Conservation (phyloP, 1,284 basidiomycete species). For the Pascua sp. region DNA sequence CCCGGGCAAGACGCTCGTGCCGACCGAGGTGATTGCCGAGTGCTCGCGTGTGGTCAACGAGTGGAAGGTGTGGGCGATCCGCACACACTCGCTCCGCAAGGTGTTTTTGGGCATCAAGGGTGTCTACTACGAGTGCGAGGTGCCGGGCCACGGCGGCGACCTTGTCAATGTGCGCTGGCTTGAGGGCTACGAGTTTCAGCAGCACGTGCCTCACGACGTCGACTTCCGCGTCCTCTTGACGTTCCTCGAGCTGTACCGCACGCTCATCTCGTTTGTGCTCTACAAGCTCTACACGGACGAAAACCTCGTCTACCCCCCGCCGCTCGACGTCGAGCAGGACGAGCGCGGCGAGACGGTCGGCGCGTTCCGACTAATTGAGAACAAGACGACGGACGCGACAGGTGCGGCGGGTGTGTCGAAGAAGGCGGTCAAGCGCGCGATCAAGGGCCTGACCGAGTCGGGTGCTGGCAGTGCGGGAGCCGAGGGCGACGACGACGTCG, state of each 20-base stretch:
- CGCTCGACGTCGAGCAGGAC: constrained; percentile 77
- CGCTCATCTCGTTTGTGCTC: constrained; percentile 88
- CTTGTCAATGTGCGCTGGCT: constrained; percentile 80
- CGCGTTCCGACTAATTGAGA: constrained; percentile 75
- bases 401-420: constrained; percentile 36
- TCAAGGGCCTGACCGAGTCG: constrained; percentile 50
- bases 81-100: constrained; percentile 78
- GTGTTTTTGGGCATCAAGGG: constrained; percentile 98
- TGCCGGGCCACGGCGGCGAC: constrained; percentile 69
- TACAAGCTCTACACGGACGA: constrained; percentile 97
- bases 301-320: constrained; percentile 91
- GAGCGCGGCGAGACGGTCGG: constrained; percentile 85
- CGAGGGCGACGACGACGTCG: constrained; percentile 37
- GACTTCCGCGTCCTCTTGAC: constrained; percentile 97
- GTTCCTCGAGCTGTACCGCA: constrained; percentile 98
- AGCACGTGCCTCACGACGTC: constrained; percentile 90
- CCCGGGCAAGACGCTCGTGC: constrained; percentile 60
- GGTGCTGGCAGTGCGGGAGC: constrained; percentile 23
- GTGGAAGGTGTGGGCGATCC: constrained; percentile 90
- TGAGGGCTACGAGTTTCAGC: constrained; percentile 96
- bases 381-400: constrained; percentile 46
- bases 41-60: constrained; percentile 84
- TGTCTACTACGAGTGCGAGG: constrained; percentile 95
- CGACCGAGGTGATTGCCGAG: constrained; percentile 81
- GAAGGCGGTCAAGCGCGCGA: constrained; percentile 53